Percentiles rank a stretch among this genome's conserved stretches.
phyloP scores from a whole-genome alignment of 2,329 filamentous ascomycete species.

The Exophiala viscosa region DNA sequence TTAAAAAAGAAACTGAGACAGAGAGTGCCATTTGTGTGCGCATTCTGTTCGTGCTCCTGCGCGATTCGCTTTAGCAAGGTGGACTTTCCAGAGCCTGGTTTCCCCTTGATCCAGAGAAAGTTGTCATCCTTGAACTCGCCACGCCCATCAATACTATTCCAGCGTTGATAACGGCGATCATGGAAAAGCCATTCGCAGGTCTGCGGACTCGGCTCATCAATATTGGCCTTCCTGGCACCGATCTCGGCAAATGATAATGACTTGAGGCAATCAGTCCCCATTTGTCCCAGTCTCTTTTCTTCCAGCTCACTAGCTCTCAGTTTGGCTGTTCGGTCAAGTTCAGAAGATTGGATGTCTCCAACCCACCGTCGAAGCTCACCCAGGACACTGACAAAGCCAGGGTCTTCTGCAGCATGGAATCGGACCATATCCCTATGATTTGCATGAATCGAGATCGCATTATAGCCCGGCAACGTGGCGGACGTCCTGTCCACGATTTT shows the following conservation, averaged over 20 bases:
- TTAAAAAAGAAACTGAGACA: constrained; percentile 50
- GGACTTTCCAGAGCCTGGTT: constrained; percentile 43
- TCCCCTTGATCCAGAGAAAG: constrained; percentile 39
- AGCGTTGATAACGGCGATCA: constrained; percentile 35
- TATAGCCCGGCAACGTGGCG: constrained; percentile 2
- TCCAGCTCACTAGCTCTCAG: not conserved
- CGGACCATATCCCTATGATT: constrained; percentile 2
- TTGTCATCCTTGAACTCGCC: constrained; percentile 29
- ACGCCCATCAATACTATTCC: constrained; percentile 33
- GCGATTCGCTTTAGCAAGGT: constrained; percentile 45
- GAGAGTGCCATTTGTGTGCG: constrained; percentile 21
- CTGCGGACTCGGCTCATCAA: constrained; percentile 35
- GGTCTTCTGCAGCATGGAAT: not conserved
- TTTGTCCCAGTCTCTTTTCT: not conserved
- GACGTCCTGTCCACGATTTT: not conserved
- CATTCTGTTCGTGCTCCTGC: constrained; percentile 21
- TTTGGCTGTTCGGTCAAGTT: too few relatives aligned
- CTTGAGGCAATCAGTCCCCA: constrained; percentile 18
- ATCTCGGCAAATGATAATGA: constrained; percentile 40
- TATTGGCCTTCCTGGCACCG: constrained; percentile 37
- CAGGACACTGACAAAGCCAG: not conserved
- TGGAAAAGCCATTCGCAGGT: constrained; percentile 45
- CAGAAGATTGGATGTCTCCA: too few relatives aligned
- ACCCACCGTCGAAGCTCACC: too few relatives aligned
- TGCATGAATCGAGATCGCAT: constrained; percentile 5